phyloP scores from a whole-genome alignment of 2,329 filamentous ascomycete species.

The Escovopsis sp. region DNA sequence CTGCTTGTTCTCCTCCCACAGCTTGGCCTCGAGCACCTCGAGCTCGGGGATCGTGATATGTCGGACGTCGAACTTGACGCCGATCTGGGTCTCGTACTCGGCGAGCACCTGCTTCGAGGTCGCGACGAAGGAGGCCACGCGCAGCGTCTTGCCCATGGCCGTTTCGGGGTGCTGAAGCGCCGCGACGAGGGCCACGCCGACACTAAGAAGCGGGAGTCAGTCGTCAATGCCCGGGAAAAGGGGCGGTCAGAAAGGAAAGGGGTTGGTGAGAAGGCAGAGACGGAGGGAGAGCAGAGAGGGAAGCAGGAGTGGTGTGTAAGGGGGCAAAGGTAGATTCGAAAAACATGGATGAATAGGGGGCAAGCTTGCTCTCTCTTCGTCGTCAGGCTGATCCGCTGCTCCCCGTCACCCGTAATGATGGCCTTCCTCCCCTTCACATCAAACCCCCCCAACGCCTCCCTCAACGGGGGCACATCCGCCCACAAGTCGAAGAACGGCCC shows the following conservation, averaged over 20 bases:
- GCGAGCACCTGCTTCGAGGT: conserved; percentile 45
- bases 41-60: conserved; percentile 34
- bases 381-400: conserved; percentile 49
- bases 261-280: no score
- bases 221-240: no score
- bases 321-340: no score
- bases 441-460: conserved; percentile 33
- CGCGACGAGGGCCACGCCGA: conserved; percentile 49
- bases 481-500: conserved; percentile 53
- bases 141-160: conserved; percentile 40
- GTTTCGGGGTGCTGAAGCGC: conserved; percentile 40
- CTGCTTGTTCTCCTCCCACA: conserved; percentile 34
- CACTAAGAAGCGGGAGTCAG: conserved; percentile 23
- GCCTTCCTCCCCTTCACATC: conserved; percentile 42
- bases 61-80: conserved; percentile 25
- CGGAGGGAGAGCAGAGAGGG: no score
- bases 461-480: not conserved
- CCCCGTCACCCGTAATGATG: conserved; percentile 44
- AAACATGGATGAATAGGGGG: no score
- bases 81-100: conserved; percentile 55
- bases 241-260: not conserved
- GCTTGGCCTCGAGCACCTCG: conserved; percentile 39
- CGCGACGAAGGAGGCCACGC: conserved; percentile 56
- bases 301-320: no score
- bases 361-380: conserved; percentile 51